Percentiles rank a stretch among this genome's conserved stretches.
These are phyloP conservation scores for Globisporangium heterothallicum DNA, from an alignment of 352 stramenopile genomes.

Conservation along the genomic window DNA sequence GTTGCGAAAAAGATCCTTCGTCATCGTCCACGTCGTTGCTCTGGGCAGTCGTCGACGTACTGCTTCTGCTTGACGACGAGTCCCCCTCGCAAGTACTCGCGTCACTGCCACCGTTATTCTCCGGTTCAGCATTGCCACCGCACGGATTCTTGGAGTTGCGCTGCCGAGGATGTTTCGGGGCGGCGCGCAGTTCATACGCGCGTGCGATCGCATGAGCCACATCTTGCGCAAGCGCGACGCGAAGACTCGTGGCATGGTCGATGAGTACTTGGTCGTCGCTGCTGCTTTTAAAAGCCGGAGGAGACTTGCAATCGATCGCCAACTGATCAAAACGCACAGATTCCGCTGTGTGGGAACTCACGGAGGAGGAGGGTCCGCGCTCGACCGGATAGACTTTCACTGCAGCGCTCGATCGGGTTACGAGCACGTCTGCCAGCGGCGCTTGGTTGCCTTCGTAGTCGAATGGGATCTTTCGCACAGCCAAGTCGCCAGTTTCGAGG, in stretches of 20 bases:
- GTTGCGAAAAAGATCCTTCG: no score
- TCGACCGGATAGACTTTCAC: not conserved
- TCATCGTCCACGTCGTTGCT: conserved; percentile 23
- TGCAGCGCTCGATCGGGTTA: conserved; percentile 1
- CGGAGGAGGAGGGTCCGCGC: no score
- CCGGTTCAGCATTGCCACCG: conserved; percentile 18
- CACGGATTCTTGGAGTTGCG: not conserved
- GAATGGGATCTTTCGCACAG: conserved; percentile 54
- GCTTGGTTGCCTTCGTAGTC: conserved; percentile 54
- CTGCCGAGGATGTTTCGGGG: not conserved
- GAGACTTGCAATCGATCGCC: conserved; percentile 13
- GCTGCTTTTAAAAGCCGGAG: not conserved
- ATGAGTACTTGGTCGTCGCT: conserved; percentile 14
- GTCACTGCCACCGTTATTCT: conserved; percentile 24
- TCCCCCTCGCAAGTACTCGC: conserved; percentile 3
- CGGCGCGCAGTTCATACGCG: conserved; percentile 21
- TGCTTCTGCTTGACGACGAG: conserved; percentile 1
- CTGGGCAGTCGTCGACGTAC: conserved; percentile 8
- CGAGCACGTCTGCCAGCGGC: conserved; percentile 35
- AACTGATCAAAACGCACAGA: conserved; percentile 6
- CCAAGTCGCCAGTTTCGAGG: conserved; percentile 64
- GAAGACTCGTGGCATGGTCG: conserved; percentile 14
- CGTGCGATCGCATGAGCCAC: conserved; percentile 34
- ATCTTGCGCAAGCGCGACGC: conserved; percentile 30
- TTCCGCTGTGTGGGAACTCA: no score